A percentile compares a stretch with the other conserved stretches of the same genome.
phyloP scores from a whole-genome alignment of 78 protist genomes.

The Dictyostelium capitatum region DNA sequence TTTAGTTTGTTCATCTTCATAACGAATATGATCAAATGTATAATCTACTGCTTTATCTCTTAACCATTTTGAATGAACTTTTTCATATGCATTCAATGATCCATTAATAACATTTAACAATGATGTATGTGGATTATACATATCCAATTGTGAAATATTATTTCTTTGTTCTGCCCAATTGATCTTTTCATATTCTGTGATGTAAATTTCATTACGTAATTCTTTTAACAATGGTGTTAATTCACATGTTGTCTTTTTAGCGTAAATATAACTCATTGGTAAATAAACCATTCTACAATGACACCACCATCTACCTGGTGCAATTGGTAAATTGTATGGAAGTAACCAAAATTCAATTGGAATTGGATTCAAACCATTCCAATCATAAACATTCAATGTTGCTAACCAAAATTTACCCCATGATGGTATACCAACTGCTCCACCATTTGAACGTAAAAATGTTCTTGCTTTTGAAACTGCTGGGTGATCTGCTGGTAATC shows the following conservation, averaged over 20 bases:
- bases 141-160: slow-evolving; percentile 54
- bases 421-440: slow-evolving; percentile 89
- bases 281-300: slow-evolving; percentile 96
- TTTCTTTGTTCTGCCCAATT: slow-evolving; percentile 81
- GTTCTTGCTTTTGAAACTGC: slow-evolving; percentile 48
- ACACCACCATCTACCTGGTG: slow-evolving; percentile 93
- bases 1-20: slow-evolving; percentile 93
- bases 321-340: slow-evolving; percentile 90
- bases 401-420: slow-evolving; percentile 97
- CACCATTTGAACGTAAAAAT: slow-evolving; percentile 83
- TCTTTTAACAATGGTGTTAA: slow-evolving; percentile 37
- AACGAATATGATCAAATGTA: slow-evolving; percentile 80
- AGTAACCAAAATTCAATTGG: slow-evolving; percentile 94
- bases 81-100: slow-evolving; percentile 80
- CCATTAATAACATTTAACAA: slow-evolving; percentile 50
- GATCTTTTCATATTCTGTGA: slow-evolving; percentile 67
- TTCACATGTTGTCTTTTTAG: slow-evolving; percentile 20
- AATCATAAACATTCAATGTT: slow-evolving; percentile 83
- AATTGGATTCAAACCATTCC: slow-evolving; percentile 90
- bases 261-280: slow-evolving; percentile 95
- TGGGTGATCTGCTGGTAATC: slow-evolving; percentile 77
- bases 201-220: slow-evolving; percentile 84
- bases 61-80: slow-evolving; percentile 32
- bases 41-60: slow-evolving; percentile 73
- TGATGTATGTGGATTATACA: slow-evolving; percentile 84